Evolutionary conservation across 768 basidiomycete genomes (phyloP).

Genomic region (Russula griseocarnosa): DNA sequence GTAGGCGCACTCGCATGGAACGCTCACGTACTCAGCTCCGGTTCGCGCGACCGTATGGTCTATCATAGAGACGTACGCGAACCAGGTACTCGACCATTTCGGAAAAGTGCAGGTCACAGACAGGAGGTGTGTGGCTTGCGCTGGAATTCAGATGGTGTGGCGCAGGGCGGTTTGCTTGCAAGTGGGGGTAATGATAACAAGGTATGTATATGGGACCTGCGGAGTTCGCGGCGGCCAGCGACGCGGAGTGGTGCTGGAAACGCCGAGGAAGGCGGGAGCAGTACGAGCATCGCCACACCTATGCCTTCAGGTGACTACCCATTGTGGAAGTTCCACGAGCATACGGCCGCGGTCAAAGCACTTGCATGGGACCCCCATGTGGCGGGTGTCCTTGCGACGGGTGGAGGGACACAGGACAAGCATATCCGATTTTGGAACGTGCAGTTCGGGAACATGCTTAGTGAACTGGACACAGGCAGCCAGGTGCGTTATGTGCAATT

Average conservation of each 20-base stretch:
- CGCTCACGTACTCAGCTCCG: constrained; percentile 77
- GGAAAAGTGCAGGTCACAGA: constrained; percentile 66
- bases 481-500: constrained; percentile 56
- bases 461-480: constrained; percentile 89
- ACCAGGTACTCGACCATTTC: constrained; percentile 56
- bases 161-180: constrained; percentile 60
- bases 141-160: constrained; percentile 65
- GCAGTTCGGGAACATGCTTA: constrained; percentile 75
- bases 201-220: constrained; percentile 93
- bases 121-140: constrained; percentile 97
- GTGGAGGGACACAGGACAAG: constrained; percentile 98
- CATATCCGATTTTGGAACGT: constrained; percentile 99
- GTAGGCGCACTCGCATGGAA: constrained; percentile 97
- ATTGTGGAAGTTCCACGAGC: constrained; percentile 93
- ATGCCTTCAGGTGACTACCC: constrained; percentile 53
- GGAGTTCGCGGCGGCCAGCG: constrained; percentile 51
- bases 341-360: constrained; percentile 95
- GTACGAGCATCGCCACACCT: constrained; percentile 32
- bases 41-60: constrained; percentile 86
- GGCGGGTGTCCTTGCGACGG: constrained; percentile 84
- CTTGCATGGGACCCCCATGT: constrained; percentile 98
- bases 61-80: constrained; percentile 92
- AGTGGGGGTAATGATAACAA: constrained; percentile 99
- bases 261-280: constrained; percentile 32
- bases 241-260: constrained; percentile 30